A percentile compares a stretch with the other conserved stretches of the same genome.
phyloP scores from a whole-genome alignment of 495 filamentous ascomycete species.

The Bombardia bombarda region DNA sequence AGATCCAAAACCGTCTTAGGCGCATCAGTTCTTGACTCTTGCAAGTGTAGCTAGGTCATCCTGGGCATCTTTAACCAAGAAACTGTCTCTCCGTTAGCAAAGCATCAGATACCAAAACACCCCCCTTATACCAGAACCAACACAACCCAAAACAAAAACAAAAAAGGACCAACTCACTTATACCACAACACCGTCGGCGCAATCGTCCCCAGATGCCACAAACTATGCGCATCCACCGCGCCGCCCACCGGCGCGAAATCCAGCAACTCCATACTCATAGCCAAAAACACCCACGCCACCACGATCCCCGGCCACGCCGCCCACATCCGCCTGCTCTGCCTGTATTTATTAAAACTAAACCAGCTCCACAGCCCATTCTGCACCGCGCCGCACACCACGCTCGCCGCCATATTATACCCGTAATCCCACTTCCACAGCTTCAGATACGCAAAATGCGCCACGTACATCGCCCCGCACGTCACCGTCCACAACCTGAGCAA shows the following conservation, averaged over 20 bases:
- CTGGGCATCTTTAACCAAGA: neutral
- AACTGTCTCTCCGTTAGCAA: too few species aligned
- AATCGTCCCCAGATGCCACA: constrained; percentile 95
- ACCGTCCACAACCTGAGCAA: constrained; percentile 66
- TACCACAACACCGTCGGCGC: constrained; percentile 89
- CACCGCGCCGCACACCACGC: constrained; percentile 72
- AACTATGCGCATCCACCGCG: constrained; percentile 83
- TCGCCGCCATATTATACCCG: constrained; percentile 94
- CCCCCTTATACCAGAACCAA: neutral
- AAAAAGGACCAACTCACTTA: constrained; percentile 56
- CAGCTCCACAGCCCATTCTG: constrained; percentile 80
- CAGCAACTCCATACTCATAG: constrained; percentile 90
- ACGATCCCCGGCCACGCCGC: constrained; percentile 86
- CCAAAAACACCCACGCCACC: constrained; percentile 83
- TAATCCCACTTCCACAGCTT: constrained; percentile 87
- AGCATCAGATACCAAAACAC: neutral
- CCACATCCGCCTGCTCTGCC: constrained; percentile 62
- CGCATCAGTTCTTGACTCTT: too few species aligned
- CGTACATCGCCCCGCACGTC: constrained; percentile 63
- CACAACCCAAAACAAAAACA: constrained; percentile 11
- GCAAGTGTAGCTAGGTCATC: too few species aligned
- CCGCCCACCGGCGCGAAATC: constrained; percentile 86
- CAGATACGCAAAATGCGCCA: constrained; percentile 73
- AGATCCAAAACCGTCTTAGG: too few species aligned
- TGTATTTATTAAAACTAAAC: constrained; percentile 72